Conservation (phyloP, 352 stramenopile genomes). For the Phytophthora pisi region DNA sequence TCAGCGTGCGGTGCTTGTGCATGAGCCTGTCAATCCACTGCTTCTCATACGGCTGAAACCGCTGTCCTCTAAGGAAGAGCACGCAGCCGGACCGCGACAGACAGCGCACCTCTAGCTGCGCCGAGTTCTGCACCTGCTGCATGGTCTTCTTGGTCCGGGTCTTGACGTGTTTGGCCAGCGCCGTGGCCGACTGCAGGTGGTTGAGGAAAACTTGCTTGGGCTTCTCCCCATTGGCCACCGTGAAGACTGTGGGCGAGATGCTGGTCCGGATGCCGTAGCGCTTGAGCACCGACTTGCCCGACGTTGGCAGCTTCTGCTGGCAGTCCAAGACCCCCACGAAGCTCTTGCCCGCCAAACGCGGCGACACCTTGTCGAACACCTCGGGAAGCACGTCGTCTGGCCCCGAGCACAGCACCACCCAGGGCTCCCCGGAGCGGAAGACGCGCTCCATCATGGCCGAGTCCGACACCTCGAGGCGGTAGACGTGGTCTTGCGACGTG, state of each 20-base stretch:
- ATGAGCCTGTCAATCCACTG: slow-evolving; percentile 76
- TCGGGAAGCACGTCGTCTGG: slow-evolving; percentile 75
- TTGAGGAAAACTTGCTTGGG: slow-evolving; percentile 80
- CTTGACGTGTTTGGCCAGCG: slow-evolving; percentile 64
- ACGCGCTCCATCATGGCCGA: slow-evolving; percentile 62
- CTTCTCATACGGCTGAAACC: slow-evolving; percentile 67
- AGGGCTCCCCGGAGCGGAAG: slow-evolving; percentile 82
- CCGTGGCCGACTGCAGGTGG: slow-evolving; percentile 62
- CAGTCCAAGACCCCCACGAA: slow-evolving; percentile 81
- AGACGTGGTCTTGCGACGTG: slow-evolving; percentile 62
- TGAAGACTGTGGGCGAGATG: slow-evolving; percentile 80
- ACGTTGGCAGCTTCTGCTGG: slow-evolving; percentile 52
- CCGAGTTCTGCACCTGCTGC: slow-evolving; percentile 67
- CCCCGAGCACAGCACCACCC: slow-evolving; percentile 77
- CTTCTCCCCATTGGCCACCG: slow-evolving; percentile 74
- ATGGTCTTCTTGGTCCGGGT: slow-evolving; percentile 59
- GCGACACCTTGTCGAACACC: slow-evolving; percentile 69
- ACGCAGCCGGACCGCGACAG: slow-evolving; percentile 67
- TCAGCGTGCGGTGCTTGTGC: slow-evolving; percentile 55
- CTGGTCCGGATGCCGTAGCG: slow-evolving; percentile 67
- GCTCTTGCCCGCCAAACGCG: slow-evolving; percentile 59
- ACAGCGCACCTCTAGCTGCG: slow-evolving; percentile 71
- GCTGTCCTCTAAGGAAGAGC: slow-evolving; percentile 64
- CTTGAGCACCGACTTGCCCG: slow-evolving; percentile 62
- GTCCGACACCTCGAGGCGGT: slow-evolving; percentile 68